These are phyloP conservation scores for Epithele typhae DNA, from an alignment of 768 basidiomycete species.

Conservation along the genomic window DNA sequence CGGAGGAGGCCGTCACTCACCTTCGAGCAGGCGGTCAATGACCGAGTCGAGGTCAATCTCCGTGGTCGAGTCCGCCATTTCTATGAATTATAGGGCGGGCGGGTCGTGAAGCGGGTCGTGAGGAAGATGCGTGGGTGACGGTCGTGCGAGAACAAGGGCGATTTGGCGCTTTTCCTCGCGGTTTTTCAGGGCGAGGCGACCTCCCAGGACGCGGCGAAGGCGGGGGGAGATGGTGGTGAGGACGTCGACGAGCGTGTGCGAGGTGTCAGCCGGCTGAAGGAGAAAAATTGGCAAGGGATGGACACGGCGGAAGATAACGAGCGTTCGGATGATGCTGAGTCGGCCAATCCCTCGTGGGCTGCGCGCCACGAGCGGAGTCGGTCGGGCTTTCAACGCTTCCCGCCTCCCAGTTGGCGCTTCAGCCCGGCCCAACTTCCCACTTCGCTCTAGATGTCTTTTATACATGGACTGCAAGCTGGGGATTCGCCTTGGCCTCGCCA, in stretches of 20 bases:
- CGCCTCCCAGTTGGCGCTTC: too few relatives aligned
- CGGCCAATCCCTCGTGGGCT: conserved; percentile 9
- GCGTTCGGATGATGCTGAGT: conserved; percentile 24
- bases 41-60: conserved; percentile 99
- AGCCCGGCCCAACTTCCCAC: too few relatives aligned
- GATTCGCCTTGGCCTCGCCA: too few relatives aligned
- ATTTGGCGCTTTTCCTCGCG: conserved; percentile 13
- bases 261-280: conserved; percentile 28
- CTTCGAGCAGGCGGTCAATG: conserved; percentile 97
- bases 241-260: conserved; percentile 9
- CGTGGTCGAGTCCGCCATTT: conserved; percentile 75
- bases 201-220: background rate
- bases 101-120: conserved; percentile 18
- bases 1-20: conserved; percentile 48
- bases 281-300: conserved; percentile 40
- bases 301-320: conserved; percentile 33
- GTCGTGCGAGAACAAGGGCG: conserved; percentile 15
- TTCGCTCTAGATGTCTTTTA: too few relatives aligned
- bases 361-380: conserved; percentile 24
- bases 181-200: conserved; percentile 7
- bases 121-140: conserved; percentile 11
- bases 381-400: conserved; percentile 18
- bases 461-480: too few relatives aligned
- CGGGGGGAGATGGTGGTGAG: conserved; percentile 5
- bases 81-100: conserved; percentile 12